A percentile compares a stretch with the other conserved stretches of the same genome.
phyloP scores from a whole-genome alignment of 148 eudicot species.

The Chenopodium album region DNA sequence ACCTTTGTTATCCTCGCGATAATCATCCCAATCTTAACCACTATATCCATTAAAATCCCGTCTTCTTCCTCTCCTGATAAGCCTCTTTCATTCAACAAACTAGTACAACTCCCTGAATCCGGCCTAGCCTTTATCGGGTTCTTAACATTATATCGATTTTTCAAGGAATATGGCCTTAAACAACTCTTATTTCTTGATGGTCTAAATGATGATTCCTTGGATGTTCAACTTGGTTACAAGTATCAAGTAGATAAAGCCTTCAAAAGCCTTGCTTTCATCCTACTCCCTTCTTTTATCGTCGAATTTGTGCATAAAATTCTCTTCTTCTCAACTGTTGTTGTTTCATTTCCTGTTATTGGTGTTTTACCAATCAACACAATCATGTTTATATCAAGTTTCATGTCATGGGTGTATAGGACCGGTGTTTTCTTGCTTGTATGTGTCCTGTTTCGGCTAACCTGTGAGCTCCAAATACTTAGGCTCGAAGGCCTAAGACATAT shows the following conservation, averaged over 20 bases:
- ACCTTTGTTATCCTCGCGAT: conserved; percentile 14
- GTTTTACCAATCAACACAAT: conserved; percentile 15
- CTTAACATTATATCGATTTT: conserved; percentile 20
- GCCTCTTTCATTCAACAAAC: conserved; percentile 23
- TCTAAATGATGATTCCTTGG: conserved; percentile 23
- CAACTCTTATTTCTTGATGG: conserved; percentile 31
- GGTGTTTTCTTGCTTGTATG: conserved; percentile 35
- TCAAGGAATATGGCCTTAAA: conserved; percentile 26
- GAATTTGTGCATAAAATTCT: conserved; percentile 18
- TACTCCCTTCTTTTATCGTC: conserved; percentile 20
- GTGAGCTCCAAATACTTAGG: conserved; percentile 34
- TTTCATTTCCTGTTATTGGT: background rate
- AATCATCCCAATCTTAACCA: background rate
- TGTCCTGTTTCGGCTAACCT: conserved; percentile 26
- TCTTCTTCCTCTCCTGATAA: conserved; percentile 13
- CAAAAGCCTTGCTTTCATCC: conserved; percentile 15
- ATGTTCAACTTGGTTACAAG: conserved; percentile 27
- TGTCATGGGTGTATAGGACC: conserved; percentile 32
- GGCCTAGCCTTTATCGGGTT: conserved; percentile 20
- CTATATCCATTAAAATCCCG: conserved; percentile 11
- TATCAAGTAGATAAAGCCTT: conserved; percentile 20
- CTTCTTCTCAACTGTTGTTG: conserved; percentile 11
- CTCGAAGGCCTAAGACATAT: conserved; percentile 27
- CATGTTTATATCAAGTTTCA: conserved; percentile 22
- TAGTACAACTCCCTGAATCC: conserved; percentile 23